Evolutionary conservation across 1,284 basidiomycete genomes (phyloP), one percentile per base, ranked within the genome.

Genomic region (Sutorius eximius): DNA sequence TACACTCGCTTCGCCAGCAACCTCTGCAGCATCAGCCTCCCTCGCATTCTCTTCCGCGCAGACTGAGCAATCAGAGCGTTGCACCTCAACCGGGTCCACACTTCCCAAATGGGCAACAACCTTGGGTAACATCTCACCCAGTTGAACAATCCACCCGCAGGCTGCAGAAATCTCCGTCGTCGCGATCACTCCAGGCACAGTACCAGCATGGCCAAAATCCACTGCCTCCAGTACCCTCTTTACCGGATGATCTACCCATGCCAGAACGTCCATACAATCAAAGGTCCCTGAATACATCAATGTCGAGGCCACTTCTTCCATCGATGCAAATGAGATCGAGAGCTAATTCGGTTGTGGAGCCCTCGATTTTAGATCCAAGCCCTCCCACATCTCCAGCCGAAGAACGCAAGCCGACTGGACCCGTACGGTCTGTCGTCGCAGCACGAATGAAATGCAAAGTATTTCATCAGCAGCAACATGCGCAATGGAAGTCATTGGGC

Each of bases 391-490:
- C 90, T 5, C 91, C 92, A 5, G 76, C 82, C 2, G 79, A 84
- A 58, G 83, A 88, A 65, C 73, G 62, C 50, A 57, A 70, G 22
- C 73, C 80, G 2, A 71, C 78, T 16, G 91, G 87, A 1, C 91
- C 92, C 1, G 81, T 87, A 29, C 86, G 83, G 20, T 85, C 89
- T 8, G 77, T 82, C 12, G 77, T 98, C 48, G 84, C 89, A 5
- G 93, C 92, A n/a, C 86, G 93, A 67, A 98, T 97, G 92, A 95
- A 96, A 71, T 98, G 96, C 83, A 98, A 99, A 73, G 87, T 98
- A 33, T 99, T 98, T 77, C 77, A 97, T 52, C 91, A 99, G 71
- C 94, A 97, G 67, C 86, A 91, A 38, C 95, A 98, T 69, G 88
- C 89, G 24, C 93, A 98, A 71, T 99, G 97, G 97, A 99, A 98